These are phyloP conservation scores for Phytophthora sansomeana DNA, from an alignment of 352 stramenopile species.

Conservation along the genomic window DNA sequence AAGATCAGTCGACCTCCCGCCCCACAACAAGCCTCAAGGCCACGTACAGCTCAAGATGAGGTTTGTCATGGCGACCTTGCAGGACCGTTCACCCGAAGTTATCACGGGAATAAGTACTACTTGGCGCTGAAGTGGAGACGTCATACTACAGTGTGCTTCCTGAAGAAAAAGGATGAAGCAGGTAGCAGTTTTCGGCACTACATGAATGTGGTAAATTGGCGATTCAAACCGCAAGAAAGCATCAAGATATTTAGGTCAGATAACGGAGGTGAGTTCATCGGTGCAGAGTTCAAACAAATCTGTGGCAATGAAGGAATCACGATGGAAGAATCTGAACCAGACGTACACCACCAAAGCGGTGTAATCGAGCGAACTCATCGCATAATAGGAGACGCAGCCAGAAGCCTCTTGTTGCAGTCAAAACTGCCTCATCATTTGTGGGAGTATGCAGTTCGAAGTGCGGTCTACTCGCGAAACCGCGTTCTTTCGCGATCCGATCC, in stretches of 20 bases:
- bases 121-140: not conserved
- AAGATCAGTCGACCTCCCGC: not conserved
- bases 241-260: not conserved
- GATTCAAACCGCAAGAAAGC: not conserved
- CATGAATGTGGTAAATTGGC: not conserved
- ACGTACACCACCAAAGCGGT: not conserved
- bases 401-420: not conserved
- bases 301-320: not conserved
- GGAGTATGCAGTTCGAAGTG: slow-evolving; percentile 1
- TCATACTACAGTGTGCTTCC: not conserved
- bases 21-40: not conserved
- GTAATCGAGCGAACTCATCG: slow-evolving; percentile 1
- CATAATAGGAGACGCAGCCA: not conserved
- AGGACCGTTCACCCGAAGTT: not conserved
- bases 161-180: not conserved
- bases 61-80: slow-evolving; percentile 9
- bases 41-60: not conserved
- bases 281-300: not conserved
- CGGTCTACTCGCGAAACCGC: not conserved
- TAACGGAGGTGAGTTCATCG: not conserved
- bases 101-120: not conserved
- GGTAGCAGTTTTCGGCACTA: not conserved
- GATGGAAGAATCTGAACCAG: not conserved
- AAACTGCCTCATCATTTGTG: slow-evolving; percentile 1
- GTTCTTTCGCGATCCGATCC: not conserved